Conservation (phyloP, 768 basidiomycete genomes). For the Amanita rubescens region DNA sequence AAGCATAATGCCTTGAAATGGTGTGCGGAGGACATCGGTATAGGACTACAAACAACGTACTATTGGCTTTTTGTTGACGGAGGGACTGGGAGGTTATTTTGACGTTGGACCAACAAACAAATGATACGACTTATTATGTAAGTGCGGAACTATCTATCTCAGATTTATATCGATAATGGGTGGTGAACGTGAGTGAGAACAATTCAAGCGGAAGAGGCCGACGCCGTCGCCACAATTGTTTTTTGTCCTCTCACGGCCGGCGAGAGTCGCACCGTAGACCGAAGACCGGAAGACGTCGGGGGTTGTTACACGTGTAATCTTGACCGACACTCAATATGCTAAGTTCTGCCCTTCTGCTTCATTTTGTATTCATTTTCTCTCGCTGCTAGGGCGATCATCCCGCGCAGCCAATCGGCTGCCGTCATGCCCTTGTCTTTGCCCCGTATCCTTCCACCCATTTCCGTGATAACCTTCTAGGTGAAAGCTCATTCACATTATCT, state of each 20-base stretch:
- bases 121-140: background rate
- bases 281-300: constrained; percentile 33
- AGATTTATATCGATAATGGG: background rate
- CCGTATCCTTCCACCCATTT: constrained; percentile 12
- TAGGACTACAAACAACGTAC: background rate
- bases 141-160: background rate
- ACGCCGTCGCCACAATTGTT: too few relatives aligned
- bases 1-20: background rate
- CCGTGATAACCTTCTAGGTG: constrained; percentile 16
- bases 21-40: too few relatives aligned
- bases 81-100: background rate
- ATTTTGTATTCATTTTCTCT: constrained; percentile 44
- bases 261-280: constrained; percentile 2
- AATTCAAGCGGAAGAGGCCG: background rate
- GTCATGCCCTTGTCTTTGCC: constrained; percentile 33
- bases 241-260: background rate
- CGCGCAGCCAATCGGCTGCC: background rate
- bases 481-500: constrained; percentile 5
- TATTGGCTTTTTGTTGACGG: background rate
- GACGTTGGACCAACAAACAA: constrained; percentile 1
- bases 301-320: constrained; percentile 76
- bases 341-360: constrained; percentile 29
- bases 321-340: constrained; percentile 49
- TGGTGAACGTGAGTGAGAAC: background rate
- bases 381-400: constrained; percentile 40